These are phyloP conservation scores for Puccinia novopanici DNA, from an alignment of 1,284 basidiomycete species.

Conservation along the genomic window DNA sequence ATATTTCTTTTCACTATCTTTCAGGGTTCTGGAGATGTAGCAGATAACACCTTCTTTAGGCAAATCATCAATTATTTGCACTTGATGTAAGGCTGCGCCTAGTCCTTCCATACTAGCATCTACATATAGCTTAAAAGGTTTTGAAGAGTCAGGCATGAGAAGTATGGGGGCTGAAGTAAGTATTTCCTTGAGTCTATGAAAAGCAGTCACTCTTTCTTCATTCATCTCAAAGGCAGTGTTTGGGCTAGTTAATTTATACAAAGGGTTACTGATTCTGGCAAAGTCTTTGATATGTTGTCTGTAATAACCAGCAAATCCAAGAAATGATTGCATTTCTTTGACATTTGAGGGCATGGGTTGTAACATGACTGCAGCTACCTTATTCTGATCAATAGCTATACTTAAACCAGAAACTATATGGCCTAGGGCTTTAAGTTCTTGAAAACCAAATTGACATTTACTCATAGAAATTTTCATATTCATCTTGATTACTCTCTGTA, in stretches of 20 bases:
- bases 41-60: too few species aligned
- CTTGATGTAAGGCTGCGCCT: too few species aligned
- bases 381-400: constrained; percentile 62
- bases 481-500: not conserved
- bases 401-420: constrained; percentile 52
- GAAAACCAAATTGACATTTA: constrained; percentile 7
- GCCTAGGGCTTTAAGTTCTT: constrained; percentile 56
- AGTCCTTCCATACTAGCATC: too few species aligned
- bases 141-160: too few species aligned
- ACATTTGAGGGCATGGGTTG: constrained; percentile 60
- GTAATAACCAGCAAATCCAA: not conserved
- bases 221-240: not conserved
- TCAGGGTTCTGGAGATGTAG: too few species aligned
- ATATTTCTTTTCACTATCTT: too few species aligned
- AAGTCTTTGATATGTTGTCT: not conserved
- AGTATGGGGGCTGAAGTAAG: too few species aligned
- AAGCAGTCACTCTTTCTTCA: not conserved
- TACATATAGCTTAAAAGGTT: too few species aligned
- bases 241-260: not conserved
- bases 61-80: too few species aligned
- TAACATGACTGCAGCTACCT: constrained; percentile 60
- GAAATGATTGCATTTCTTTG: not conserved
- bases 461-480: not conserved
- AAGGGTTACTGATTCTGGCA: not conserved
- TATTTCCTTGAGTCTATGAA: too few species aligned